phyloP scores from a whole-genome alignment of 495 filamentous ascomycete genomes.

The Penicillium tannophilum region DNA sequence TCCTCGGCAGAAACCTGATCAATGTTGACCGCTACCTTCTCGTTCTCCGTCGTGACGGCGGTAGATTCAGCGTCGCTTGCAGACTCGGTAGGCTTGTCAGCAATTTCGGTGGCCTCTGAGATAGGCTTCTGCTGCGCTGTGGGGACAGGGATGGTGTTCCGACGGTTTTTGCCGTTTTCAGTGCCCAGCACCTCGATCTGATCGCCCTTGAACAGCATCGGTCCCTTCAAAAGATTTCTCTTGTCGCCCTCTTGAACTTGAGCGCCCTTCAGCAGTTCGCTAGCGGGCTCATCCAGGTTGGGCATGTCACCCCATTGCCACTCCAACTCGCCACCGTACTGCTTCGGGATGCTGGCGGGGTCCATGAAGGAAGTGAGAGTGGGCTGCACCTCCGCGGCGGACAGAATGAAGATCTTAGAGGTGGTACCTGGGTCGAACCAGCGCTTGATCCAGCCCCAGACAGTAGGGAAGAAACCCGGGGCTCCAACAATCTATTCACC shows the following conservation, averaged over 20 bases:
- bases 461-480: constrained; percentile 87
- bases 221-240: constrained; percentile 41
- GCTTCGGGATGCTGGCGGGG: constrained; percentile 74
- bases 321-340: constrained; percentile 81
- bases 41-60: constrained; percentile 10
- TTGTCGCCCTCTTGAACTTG: constrained; percentile 31
- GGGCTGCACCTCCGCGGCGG: constrained; percentile 64
- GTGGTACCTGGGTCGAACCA: constrained; percentile 95
- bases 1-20: constrained; percentile 19
- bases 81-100: constrained; percentile 11
- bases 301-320: constrained; percentile 77
- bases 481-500: constrained; percentile 75
- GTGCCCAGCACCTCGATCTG: constrained; percentile 43
- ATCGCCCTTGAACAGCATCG: constrained; percentile 44
- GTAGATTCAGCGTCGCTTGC: constrained; percentile 9
- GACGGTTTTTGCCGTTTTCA: constrained; percentile 41
- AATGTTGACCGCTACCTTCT: constrained; percentile 22
- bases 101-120: constrained; percentile 5
- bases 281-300: constrained; percentile 62
- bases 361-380: constrained; percentile 82
- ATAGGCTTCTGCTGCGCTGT: neutral
- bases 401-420: constrained; percentile 89
- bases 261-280: constrained; percentile 46
- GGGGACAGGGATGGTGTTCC: constrained; percentile 35
- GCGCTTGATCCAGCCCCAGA: constrained; percentile 93